Base-by-base conservation (phyloP, 2,329 filamentous ascomycete species). In the Delphinella strobiligena region DNA sequence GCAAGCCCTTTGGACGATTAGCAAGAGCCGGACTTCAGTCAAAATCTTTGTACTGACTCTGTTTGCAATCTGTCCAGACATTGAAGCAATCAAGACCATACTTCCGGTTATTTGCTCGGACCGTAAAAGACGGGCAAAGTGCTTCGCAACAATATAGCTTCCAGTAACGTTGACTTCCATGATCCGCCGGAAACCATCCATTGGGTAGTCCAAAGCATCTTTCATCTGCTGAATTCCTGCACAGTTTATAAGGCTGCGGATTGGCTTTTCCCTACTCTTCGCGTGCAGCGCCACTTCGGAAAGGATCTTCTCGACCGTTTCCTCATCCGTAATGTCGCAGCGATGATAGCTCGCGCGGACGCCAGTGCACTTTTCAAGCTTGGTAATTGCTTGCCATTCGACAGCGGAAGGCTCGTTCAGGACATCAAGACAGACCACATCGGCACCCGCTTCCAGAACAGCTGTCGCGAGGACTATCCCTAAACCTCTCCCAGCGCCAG, bases 31-130 rank as follows among this genome's bases (percentile, higher is more conserved):
- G 8, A 29, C 8, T 29, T 29, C 24, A 29, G 12, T 29, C 24
- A 9, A 15, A 9, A 15, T 10, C 14, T n/a, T 24, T 24, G 24
- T 47, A 48, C 53, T 30, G 48, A 56, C 55, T 41, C 84, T 71
- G 55, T 87, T 88, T 55, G 78, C 80, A 49, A 88, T 80, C 54
- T 82, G 80, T 3, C 78, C 83, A 49, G 75, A 81, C 73, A 89
- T 88, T 42, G 76, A 82, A 1, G 83, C 46, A 11, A 47, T 39
- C 38, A 47, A 17, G 16, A 58, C 50, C 27, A 58, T 43, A 35
- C 42, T 51, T 0, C 53, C 54, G 31, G 47, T 51, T 8, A 51
- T 51, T 36, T 53, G 47, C 22, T 55, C 45, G 22, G 55, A 47
- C 10, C 60, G 50, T 54, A 61, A 59, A 34, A 59, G 54, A 43